Percentiles rank a stretch among this genome's conserved stretches.
These are phyloP conservation scores for Magnusiomyces suaveolens DNA, from an alignment of 1,139 yeast species.

Conservation along the genomic window DNA sequence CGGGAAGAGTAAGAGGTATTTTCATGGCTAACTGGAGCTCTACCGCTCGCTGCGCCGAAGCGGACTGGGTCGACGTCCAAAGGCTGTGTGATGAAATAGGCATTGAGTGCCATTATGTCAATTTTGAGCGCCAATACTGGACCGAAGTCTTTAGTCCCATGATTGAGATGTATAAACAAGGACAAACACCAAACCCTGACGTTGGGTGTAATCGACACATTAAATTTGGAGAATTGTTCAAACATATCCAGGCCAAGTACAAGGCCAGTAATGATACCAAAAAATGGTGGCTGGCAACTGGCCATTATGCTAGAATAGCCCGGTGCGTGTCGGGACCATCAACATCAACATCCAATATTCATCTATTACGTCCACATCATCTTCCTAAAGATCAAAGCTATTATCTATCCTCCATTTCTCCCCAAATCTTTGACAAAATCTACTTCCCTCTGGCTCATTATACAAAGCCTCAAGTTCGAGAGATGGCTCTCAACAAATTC, in stretches of 20 bases:
- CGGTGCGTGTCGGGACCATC: slow-evolving; percentile 16
- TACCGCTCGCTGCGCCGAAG: slow-evolving; percentile 63
- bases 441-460: slow-evolving; percentile 74
- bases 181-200: slow-evolving; percentile 92
- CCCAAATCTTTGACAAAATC: slow-evolving; percentile 39
- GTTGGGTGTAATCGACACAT: slow-evolving; percentile 75
- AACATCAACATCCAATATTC: slow-evolving; percentile 30
- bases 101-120: slow-evolving; percentile 67
- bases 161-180: slow-evolving; percentile 59
- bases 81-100: slow-evolving; percentile 48
- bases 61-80: slow-evolving; percentile 81
- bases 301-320: slow-evolving; percentile 74
- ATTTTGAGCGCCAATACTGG: slow-evolving; percentile 90
- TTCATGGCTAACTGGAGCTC: slow-evolving; percentile 92
- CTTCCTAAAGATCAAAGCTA: slow-evolving; percentile 79
- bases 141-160: slow-evolving; percentile 83
- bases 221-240: slow-evolving; percentile 71
- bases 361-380: slow-evolving; percentile 52
- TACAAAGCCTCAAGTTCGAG: slow-evolving; percentile 64
- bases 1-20: slow-evolving; percentile 55
- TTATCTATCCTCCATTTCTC: slow-evolving; percentile 62
- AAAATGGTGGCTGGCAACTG: slow-evolving; percentile 83
- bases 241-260: slow-evolving; percentile 38
- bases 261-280: slow-evolving; percentile 22
- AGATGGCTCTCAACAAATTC: slow-evolving; percentile 44